Conservation (phyloP, 768 basidiomycete species). For the Boletus sensibilis region DNA sequence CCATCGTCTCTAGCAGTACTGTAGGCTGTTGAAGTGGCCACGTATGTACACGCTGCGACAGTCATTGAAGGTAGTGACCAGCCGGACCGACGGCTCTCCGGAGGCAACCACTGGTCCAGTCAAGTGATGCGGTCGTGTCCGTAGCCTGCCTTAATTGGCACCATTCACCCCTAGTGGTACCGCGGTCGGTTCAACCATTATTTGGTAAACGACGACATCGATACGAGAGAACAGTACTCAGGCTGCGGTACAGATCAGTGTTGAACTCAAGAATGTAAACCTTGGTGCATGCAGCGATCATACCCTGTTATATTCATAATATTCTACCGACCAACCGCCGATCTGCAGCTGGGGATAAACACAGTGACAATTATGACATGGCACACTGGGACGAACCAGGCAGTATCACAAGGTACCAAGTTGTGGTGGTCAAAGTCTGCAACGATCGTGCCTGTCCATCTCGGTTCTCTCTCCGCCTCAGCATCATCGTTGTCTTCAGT, state of each 20-base stretch:
- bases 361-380: too few relatives aligned
- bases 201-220: too few relatives aligned
- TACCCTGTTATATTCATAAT: conserved; percentile 93
- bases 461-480: conserved; percentile 42
- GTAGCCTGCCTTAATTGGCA: too few relatives aligned
- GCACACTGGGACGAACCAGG: neutral
- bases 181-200: too few relatives aligned
- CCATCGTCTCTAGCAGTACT: conserved; percentile 17
- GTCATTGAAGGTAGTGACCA: too few relatives aligned
- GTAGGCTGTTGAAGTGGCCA: neutral
- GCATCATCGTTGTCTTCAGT: conserved; percentile 43
- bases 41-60: neutral
- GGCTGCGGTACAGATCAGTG: conserved; percentile 38
- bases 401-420: conserved; percentile 40
- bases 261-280: neutral
- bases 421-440: conserved; percentile 89
- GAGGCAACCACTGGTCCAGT: neutral
- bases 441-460: conserved; percentile 74
- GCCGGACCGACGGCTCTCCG: conserved; percentile 3
- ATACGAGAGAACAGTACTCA: conserved; percentile 82
- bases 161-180: too few relatives aligned
- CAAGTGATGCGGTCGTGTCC: neutral
- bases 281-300: neutral
- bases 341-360: conserved; percentile 40
- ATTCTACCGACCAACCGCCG: conserved; percentile 85